Conservation (phyloP, 2,329 filamentous ascomycete species). For the Rhinocladiella similis region DNA sequence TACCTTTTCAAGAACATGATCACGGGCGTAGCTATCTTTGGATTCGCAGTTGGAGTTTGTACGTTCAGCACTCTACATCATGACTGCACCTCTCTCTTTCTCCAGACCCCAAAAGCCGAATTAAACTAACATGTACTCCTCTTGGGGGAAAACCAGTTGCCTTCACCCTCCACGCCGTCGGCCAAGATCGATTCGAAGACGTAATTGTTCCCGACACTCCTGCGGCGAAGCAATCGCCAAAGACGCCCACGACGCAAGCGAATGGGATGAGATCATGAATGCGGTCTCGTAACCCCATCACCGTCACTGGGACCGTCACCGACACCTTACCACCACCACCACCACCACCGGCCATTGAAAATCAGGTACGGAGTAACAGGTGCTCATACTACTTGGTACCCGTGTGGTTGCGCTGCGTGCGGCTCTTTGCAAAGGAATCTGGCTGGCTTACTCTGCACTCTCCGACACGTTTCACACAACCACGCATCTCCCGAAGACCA, state of each 20-base stretch:
- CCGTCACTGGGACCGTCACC: neutral
- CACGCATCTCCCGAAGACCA: too few species aligned
- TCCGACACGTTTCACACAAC: too few species aligned
- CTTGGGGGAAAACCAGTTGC: slow-evolving; percentile 49
- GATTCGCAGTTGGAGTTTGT: slow-evolving; percentile 85
- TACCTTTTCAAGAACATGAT: slow-evolving; percentile 88
- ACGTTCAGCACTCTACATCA: slow-evolving; percentile 43
- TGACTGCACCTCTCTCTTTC: too few species aligned
- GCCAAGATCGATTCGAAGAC: slow-evolving; percentile 96
- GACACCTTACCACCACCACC: neutral
- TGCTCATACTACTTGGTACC: too few species aligned
- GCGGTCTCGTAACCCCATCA: neutral
- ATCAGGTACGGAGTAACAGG: too few species aligned
- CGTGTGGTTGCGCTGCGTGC: too few species aligned
- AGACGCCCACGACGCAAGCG: neutral
- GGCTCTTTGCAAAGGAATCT: too few species aligned
- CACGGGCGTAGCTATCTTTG: slow-evolving; percentile 73
- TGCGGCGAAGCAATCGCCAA: neutral
- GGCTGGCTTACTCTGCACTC: too few species aligned
- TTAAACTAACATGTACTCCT: neutral
- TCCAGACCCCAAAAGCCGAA: too few species aligned
- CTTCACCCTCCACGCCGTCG: slow-evolving; percentile 78
- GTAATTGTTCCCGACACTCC: slow-evolving; percentile 83
- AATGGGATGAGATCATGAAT: neutral
- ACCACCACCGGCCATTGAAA: too few species aligned